Base-by-base conservation (phyloP, 306 rosid genomes). In the Clitoria ternatea region DNA sequence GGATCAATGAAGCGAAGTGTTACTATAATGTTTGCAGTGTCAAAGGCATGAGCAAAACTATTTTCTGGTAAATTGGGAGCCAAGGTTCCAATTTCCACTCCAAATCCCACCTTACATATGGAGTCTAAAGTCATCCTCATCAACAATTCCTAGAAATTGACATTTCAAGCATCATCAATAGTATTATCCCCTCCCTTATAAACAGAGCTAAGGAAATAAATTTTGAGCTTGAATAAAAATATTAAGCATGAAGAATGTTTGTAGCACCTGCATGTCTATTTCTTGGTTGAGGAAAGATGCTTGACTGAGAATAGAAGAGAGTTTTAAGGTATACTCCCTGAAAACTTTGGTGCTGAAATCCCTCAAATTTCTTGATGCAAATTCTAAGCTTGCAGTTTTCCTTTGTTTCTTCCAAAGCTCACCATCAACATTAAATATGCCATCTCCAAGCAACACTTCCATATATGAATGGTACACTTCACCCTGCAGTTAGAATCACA, bases 91-190 rank as follows among this genome's bases (percentile, higher is more conserved):
- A 94, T 91, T 80, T 94, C 99, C 29, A 91, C 99, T 2, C 97
- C 99, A 73, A 94, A 91, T 49, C 99, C 99, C 49, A 94, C 97
- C 77, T 89, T 94, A 56, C 97, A 89, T 48, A 91, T 91, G 23
- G 96, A 91, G 76, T 94, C 97, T 64, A 94, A 80, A 44, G 99
- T 94, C 99, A 94, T 90, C 80, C 96, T 86, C 96, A 91, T 91
- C 85, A 89, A 49, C 82, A 94, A 62, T 77, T 94, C 96, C 99
- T 89, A 59, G 42, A 69, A 80, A 54, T 61, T 30, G 15, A 10
- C 55, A 55, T 42, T 40, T 18, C 33, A 35, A 56, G 37, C 9
- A 15, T 61, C 60, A 72, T 20, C 60, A 66, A 44, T 52, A 45
- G 29, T 4, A 35, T 11, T 19, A 2, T 65, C 27, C 23, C 42